Evolutionary conservation across 768 basidiomycete genomes (phyloP), one percentile per base, ranked within the genome.

Genomic region (Suillus subalutaceus): DNA sequence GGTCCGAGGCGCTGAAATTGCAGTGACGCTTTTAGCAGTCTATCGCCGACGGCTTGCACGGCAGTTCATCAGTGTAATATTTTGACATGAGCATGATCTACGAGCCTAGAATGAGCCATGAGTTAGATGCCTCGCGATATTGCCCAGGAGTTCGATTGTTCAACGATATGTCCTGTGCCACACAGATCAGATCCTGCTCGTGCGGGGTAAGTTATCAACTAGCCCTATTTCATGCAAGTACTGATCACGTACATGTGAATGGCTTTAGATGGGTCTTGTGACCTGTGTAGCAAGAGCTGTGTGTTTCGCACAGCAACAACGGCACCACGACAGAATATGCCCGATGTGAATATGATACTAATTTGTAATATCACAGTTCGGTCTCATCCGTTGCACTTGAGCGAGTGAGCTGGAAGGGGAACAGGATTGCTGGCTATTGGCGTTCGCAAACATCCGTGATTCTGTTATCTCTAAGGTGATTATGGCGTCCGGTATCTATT

Each of bases 391-490:
- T 57, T 57, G 10, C 18, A 37, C 37, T 57, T 26, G 15, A 18
- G 58, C 9, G 40, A 59, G 40, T 41, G 26, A 20, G 41, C 59
- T 44, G 41, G 26, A 60, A 60, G 59, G 57, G 57, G 59, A 41
- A 30, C 16, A 41, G 15, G 4, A 23, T n/a, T 52, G 9, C 40
- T 62, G 20, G 46, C n/a, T 20, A 6, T n/a, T 30, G 32, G 38
- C 23, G 15, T 3, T 60, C 44, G 44, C 62, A 2, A 50, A 63
- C 62, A 26, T 30, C 62, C 62, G 55, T 59, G 40, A 57, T 30
- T 30, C 23, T 30, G 57, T 30, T 32, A 38, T 64, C 63, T n/a
- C 48, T 9, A 63, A 38, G 35, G 53, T 30, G 26, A 46, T 59
- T 18, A 20, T 18, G 30, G 52, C 10, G 6, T 52, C 23, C 48